Conservation (phyloP, 2,329 filamentous ascomycete species). For the Colletotrichum ledebouriae region DNA sequence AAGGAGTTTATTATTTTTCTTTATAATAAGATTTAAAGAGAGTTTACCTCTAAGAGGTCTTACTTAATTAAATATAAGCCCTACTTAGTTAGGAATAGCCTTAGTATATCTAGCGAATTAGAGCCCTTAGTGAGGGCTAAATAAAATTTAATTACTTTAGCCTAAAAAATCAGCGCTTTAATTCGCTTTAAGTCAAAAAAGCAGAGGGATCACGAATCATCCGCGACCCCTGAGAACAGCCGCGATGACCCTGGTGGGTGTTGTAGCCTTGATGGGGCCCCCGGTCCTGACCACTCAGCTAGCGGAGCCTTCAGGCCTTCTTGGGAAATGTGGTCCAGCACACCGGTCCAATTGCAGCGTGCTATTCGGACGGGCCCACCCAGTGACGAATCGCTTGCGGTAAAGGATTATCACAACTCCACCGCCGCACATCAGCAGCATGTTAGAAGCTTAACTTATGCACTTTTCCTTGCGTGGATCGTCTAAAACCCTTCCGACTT, state of each 20-base stretch:
- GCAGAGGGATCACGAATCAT: too few relatives aligned
- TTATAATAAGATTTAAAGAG: too few relatives aligned
- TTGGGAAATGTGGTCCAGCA: too few relatives aligned
- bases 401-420: conserved; percentile 25
- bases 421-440: conserved; percentile 18
- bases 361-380: conserved; percentile 1
- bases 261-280: conserved; percentile 18
- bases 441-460: conserved; percentile 41
- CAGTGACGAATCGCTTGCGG: conserved; percentile 32
- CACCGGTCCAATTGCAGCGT: conserved; percentile 21
- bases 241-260: conserved; percentile 23
- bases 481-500: conserved; percentile 2
- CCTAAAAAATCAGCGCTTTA: too few relatives aligned
- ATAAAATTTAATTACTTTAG: too few relatives aligned
- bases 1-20: too few relatives aligned
- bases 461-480: conserved; percentile 38
- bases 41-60: too few relatives aligned
- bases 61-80: too few relatives aligned
- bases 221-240: not conserved
- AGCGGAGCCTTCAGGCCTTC: not conserved
- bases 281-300: conserved; percentile 21
- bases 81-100: too few relatives aligned
- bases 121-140: too few relatives aligned
- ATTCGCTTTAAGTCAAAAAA: too few relatives aligned
- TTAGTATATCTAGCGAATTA: too few relatives aligned